Evolutionary conservation across 2,329 filamentous ascomycete species (phyloP).

Genomic region (Fusarium sp.): DNA sequence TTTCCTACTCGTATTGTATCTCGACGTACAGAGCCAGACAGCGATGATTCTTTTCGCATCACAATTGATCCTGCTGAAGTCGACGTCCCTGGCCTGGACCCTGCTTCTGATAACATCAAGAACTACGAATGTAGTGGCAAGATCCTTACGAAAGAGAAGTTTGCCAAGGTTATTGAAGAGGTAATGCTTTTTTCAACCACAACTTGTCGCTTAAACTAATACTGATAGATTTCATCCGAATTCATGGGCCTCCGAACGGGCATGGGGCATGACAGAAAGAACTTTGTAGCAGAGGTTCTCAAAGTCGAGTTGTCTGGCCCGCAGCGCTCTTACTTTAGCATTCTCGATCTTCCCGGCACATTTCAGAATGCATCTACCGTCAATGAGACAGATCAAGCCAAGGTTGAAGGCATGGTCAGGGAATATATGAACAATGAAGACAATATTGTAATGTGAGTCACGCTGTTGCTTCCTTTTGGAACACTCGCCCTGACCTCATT

Average conservation of each 20-base stretch:
- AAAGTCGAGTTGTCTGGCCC: constrained; percentile 54
- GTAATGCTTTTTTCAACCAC: constrained; percentile 26
- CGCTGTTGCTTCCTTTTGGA: rapidly evolving
- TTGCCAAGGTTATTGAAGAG: constrained; percentile 47
- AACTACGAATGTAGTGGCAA: constrained; percentile 40
- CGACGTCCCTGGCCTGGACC: constrained; percentile 34
- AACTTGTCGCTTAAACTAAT: background rate
- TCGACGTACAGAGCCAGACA: constrained; percentile 46
- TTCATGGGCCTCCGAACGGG: constrained; percentile 48
- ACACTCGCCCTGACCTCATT: background rate
- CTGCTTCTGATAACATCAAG: constrained; percentile 24
- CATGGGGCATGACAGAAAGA: constrained; percentile 41
- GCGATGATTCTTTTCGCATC: constrained; percentile 46
- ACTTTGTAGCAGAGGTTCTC: constrained; percentile 53
- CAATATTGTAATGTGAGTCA: constrained; percentile 53
- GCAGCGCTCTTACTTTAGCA: constrained; percentile 51
- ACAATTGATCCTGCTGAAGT: constrained; percentile 47
- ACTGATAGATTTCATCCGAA: constrained; percentile 40
- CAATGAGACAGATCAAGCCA: constrained; percentile 46
- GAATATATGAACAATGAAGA: constrained; percentile 51
- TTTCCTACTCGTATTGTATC: constrained; percentile 54
- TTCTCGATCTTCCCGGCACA: constrained; percentile 53
- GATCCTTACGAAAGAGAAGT: constrained; percentile 45
- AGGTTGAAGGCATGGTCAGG: constrained; percentile 48
- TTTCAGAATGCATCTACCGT: constrained; percentile 43